Conservation (phyloP, 2,329 filamentous ascomycete species). For the Paecilomyces sp. region DNA sequence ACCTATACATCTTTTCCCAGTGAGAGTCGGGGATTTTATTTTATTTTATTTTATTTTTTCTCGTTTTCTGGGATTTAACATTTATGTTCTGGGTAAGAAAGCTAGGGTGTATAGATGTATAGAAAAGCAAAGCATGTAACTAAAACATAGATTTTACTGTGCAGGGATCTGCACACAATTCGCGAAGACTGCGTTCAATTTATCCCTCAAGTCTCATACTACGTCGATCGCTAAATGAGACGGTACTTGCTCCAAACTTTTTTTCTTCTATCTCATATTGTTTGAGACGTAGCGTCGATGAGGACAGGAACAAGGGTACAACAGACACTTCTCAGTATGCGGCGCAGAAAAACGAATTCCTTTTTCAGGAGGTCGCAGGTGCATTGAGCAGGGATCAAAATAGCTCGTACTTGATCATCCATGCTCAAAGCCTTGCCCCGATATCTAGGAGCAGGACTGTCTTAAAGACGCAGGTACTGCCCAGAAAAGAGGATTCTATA, state of each 20-base stretch:
- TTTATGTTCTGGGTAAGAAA: not conserved
- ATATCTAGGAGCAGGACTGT: not conserved
- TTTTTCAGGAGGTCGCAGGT: not conserved
- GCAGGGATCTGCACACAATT: not conserved
- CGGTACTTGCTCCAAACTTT: not conserved
- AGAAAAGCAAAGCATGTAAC: not conserved
- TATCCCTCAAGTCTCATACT: not conserved
- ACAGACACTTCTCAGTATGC: not conserved
- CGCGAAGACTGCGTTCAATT: not conserved
- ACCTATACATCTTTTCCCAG: not conserved
- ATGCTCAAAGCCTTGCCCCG: not conserved
- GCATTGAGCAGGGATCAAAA: not conserved
- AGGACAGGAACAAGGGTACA: not conserved
- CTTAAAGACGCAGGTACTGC: not conserved
- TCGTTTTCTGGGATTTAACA: too few species aligned
- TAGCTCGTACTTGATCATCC: not conserved
- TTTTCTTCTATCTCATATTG: not conserved
- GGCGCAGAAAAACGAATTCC: not conserved
- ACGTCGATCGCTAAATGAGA: not conserved
- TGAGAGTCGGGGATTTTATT: too few species aligned
- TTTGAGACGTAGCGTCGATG: not conserved
- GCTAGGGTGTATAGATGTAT: not conserved
- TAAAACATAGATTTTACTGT: not conserved
- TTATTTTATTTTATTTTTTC: too few species aligned
- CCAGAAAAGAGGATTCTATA: not conserved